Evolutionary conservation across 768 basidiomycete genomes (phyloP).

Genomic region (Neoboletus brunneissimus): DNA sequence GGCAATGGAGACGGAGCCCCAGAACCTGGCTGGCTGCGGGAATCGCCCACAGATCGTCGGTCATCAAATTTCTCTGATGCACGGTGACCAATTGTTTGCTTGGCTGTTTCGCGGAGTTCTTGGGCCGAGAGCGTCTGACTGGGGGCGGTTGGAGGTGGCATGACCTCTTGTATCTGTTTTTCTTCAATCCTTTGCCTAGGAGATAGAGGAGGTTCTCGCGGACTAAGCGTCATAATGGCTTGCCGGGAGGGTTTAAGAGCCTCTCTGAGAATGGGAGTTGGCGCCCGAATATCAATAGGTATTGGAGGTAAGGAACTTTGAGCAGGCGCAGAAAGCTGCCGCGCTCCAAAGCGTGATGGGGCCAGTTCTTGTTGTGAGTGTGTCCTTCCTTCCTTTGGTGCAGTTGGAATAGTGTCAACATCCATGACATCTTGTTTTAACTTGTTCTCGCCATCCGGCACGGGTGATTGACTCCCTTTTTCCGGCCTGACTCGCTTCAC

Average conservation of each 20-base stretch:
- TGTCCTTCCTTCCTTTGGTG: conserved; percentile 27
- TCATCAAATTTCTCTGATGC: conserved; percentile 41
- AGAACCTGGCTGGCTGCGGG: conserved; percentile 50
- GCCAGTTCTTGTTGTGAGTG: conserved; percentile 19
- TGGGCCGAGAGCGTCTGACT: conserved; percentile 79
- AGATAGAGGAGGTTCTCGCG: conserved; percentile 38
- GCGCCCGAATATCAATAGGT: conserved; percentile 16
- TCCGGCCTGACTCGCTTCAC: conserved; percentile 56
- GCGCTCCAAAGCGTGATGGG: conserved; percentile 22
- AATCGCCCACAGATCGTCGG: conserved; percentile 34
- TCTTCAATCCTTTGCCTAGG: conserved; percentile 45
- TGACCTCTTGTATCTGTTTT: conserved; percentile 39
- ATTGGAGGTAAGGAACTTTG: conserved; percentile 17
- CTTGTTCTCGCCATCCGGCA: conserved; percentile 30
- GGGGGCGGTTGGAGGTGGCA: conserved; percentile 77
- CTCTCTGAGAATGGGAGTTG: conserved; percentile 17
- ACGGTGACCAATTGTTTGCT: conserved; percentile 52
- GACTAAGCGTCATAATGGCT: conserved; percentile 14
- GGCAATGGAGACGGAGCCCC: conserved; percentile 51
- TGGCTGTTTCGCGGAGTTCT: conserved; percentile 77
- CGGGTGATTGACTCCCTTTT: conserved; percentile 36
- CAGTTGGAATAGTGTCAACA: conserved; percentile 25
- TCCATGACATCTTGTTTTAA: conserved; percentile 36
- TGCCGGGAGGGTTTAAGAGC: conserved; percentile 19
- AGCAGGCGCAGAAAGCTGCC: conserved; percentile 11